A percentile compares a stretch with the other conserved stretches of the same genome.
Conservation (phyloP, 2,329 filamentous ascomycete genomes). For the Pseudocercospora cruenta region DNA sequence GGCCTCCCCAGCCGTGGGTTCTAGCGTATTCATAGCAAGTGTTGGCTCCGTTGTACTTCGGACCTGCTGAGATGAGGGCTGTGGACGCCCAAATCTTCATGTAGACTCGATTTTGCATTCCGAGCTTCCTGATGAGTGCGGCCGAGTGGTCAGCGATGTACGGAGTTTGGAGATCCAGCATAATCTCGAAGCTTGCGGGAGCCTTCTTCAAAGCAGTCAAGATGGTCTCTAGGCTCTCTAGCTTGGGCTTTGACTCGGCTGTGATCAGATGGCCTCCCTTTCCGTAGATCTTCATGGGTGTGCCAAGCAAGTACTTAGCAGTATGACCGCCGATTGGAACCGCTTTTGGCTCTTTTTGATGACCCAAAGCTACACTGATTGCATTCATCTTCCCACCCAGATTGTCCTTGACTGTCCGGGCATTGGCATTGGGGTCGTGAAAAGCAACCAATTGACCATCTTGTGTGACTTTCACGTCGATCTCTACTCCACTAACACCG, state of each 20-base stretch:
- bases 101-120: background rate
- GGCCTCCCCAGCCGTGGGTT: background rate
- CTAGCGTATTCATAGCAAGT: slow-evolving; percentile 8
- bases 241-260: background rate
- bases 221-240: background rate
- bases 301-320: background rate
- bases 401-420: background rate
- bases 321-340: background rate
- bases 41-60: slow-evolving; percentile 1
- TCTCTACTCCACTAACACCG: slow-evolving; percentile 3
- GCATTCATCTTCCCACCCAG: background rate
- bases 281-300: slow-evolving; percentile 2
- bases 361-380: background rate
- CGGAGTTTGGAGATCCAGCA: background rate
- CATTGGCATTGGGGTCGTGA: background rate
- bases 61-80: background rate
- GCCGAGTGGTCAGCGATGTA: background rate
- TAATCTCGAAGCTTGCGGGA: background rate
- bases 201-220: too few relatives aligned
- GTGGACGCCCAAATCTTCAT: background rate
- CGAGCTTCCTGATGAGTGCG: background rate
- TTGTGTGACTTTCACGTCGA: background rate
- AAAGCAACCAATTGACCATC: slow-evolving; percentile 1
- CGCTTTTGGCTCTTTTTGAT: background rate
- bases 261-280: background rate